Percentiles rank a stretch among this genome's conserved stretches.
phyloP scores from a whole-genome alignment of 2,329 filamentous ascomycete species.

The Colletotrichum caudatum region DNA sequence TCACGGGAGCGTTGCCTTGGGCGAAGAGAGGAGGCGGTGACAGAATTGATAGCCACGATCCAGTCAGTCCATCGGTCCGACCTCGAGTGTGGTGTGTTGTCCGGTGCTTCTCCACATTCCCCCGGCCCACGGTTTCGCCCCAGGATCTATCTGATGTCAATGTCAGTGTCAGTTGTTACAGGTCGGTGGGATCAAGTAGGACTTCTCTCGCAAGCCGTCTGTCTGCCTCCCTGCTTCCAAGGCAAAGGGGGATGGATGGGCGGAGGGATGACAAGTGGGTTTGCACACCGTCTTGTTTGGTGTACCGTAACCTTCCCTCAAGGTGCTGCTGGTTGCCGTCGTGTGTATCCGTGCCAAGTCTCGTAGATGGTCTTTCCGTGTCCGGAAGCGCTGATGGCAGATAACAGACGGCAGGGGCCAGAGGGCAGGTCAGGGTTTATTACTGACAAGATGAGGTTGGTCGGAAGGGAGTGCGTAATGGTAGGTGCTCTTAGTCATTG shows the following conservation, averaged over 20 bases:
- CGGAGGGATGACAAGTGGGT: background rate
- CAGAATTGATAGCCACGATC: background rate
- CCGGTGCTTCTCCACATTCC: slow-evolving; percentile 19
- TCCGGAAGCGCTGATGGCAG: background rate
- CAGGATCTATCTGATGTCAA: slow-evolving; percentile 4
- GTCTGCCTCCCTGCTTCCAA: background rate
- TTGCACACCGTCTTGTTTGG: background rate
- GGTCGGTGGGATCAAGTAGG: background rate
- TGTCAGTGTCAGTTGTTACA: background rate
- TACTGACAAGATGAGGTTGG: background rate
- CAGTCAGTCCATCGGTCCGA: background rate
- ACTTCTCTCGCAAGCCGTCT: background rate
- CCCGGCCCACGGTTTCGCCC: slow-evolving; percentile 14
- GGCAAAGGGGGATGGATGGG: background rate
- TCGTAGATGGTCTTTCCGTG: background rate
- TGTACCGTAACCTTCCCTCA: background rate
- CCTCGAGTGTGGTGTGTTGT: background rate
- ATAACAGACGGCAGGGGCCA: background rate
- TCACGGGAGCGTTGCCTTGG: background rate
- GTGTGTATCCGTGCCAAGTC: background rate
- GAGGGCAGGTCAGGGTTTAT: background rate
- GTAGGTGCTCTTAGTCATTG: background rate
- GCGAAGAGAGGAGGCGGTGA: background rate
- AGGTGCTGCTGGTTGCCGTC: background rate
- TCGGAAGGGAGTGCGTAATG: slow-evolving; percentile 5